A percentile compares a stretch with the other conserved stretches of the same genome.
These are phyloP conservation scores for Guyanaporus albipodus DNA, from an alignment of 768 basidiomycete species.

Conservation along the genomic window DNA sequence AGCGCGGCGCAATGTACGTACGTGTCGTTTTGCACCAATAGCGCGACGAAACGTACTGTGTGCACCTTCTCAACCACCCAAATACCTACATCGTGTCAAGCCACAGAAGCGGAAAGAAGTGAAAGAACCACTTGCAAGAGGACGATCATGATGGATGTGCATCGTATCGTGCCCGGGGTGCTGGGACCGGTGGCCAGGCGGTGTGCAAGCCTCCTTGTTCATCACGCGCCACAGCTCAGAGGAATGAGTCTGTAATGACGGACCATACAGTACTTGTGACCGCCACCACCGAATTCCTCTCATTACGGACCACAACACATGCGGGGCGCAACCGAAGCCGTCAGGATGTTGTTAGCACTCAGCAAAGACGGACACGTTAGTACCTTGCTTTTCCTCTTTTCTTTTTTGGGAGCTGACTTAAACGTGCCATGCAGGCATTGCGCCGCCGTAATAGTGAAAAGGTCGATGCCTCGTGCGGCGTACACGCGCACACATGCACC, in stretches of 20 bases:
- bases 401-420: background rate
- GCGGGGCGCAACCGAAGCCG: background rate
- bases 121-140: background rate
- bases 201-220: constrained; percentile 1
- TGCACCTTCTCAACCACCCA: background rate
- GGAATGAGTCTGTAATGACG: background rate
- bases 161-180: too few relatives aligned
- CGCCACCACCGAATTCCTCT: background rate
- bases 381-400: background rate
- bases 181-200: constrained; percentile 1
- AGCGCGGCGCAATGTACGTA: background rate
- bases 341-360: background rate
- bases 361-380: background rate
- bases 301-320: background rate
- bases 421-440: background rate
- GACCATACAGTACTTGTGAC: background rate
- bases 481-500: background rate
- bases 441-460: background rate
- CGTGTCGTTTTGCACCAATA: background rate
- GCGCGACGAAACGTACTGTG: background rate
- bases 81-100: background rate
- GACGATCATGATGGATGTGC: background rate
- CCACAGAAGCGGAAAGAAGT: background rate
- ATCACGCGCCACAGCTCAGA: background rate
- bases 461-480: background rate